Base-by-base conservation (phyloP, 352 stramenopile species). In the Globisporangium spiculum region DNA sequence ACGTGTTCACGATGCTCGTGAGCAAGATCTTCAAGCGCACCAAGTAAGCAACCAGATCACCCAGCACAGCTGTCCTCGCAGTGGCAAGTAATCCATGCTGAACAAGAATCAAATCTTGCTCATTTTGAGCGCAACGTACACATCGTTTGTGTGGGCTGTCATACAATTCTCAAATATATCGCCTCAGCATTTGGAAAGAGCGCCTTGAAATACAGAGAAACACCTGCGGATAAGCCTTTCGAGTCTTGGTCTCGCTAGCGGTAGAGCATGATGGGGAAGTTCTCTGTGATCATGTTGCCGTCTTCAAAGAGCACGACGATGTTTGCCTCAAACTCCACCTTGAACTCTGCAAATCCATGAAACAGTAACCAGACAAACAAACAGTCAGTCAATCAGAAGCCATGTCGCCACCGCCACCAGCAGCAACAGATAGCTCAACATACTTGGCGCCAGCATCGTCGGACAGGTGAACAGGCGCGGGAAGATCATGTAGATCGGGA, bases 1-100 rank as follows among this genome's bases (percentile, higher is more conserved):
- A 96, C 32, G 88, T 99, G 53, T 99, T 98, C 80, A 89, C 93
- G 38, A 85, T 95, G 69, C 85, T 99, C 36, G 79, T 99, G 46
- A 90, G 79, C 61, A 99, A 98, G 80, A 98, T 98, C 78, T 98
- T 98, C 89, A 99, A 98, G 80, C 92, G 97, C 69, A 91, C 86
- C 68, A 98, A 99, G 82, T 99, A 88, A 89, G 36, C 22, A 24
- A 36, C 10, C 38, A 61, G 38, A 46, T 18, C 38, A 46, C 38
- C 4, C 38, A 44, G 44, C 20, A n/a, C 24, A 57, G 7, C 9
- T 57, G n/a, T 18, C 38, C 38, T 46, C 38, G 16, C 6, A 56
- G 30, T 14, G 12, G 26, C 26, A 30, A 58, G 26, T 16, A 58
- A 50, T 22, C n/a, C 22, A 24, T 30, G 14, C 30, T 9, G 24